Evolutionary conservation across 2,329 filamentous ascomycete genomes (phyloP), one percentile per base, ranked within the genome.

Genomic region (Stemphylium vesicarium): DNA sequence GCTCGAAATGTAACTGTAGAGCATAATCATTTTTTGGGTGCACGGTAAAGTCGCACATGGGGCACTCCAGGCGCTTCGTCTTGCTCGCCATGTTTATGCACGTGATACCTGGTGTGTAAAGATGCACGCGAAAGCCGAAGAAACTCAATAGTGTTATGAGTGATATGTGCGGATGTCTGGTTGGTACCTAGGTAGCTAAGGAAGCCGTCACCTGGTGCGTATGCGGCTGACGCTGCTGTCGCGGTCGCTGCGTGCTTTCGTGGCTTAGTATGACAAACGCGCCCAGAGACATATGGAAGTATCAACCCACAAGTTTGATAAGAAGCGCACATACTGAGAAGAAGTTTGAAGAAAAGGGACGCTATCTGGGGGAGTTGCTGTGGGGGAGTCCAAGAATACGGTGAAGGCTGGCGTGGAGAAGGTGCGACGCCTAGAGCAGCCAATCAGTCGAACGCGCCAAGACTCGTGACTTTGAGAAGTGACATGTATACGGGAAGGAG

Each of bases 1-100:
- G 72, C 63, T 78, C 75, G 50, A 78, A 74, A 52, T 78, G 75
- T n/a, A 77, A 63, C 53, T 72, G 68, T 10, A 78, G 59, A 10
- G 71, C 47, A 51, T 77, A 76, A 31, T 66, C 61, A 58, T 73
- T 66, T 26, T 56, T 60, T 4, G 58, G 63, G 13, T 56, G 52
- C 26, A 72, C 68, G 5, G 63, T 61, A 56, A 72, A 74, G 43
- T 63, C 61, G 57, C 75, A 77, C 39, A 75, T 63, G 8, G 73
- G 74, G 59, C 74, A 76, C 42, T 69, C 69, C 4, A 75, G 60
- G 8, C 68, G 64, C 20, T 53, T 64, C 29, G 56, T 61, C 9
- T 56, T 54, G 50, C 29, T 47, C 13, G 62, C 56, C 68, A 68
- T 71, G 36, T 20, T 40, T 45, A 32, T 22, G 24, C 37, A 50